Conservation (phyloP, 148 eudicot genomes). For the Nepenthes mirabilis region DNA sequence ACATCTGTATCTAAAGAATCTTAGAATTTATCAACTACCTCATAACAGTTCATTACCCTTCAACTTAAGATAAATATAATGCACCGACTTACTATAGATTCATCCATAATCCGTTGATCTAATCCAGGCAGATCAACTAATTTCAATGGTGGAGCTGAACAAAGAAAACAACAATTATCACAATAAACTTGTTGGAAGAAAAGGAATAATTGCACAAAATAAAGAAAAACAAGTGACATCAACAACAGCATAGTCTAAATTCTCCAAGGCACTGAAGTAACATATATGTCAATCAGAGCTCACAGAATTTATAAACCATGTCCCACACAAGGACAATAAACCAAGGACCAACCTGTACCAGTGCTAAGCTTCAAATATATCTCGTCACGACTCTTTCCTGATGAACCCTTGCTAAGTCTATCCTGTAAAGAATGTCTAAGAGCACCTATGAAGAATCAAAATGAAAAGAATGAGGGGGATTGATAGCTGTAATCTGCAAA, state of each 20-base stretch:
- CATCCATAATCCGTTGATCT: conserved; percentile 85
- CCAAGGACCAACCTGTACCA: conserved; percentile 48
- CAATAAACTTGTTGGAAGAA: neutral
- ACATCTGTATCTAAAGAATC: neutral
- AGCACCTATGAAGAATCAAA: conserved; percentile 51
- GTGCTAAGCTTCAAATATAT: conserved; percentile 85
- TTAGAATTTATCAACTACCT: no score
- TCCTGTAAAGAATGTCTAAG: conserved; percentile 96
- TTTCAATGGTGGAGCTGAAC: conserved; percentile 84
- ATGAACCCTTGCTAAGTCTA: conserved; percentile 65
- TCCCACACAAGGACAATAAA: no score
- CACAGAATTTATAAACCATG: no score
- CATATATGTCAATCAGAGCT: no score
- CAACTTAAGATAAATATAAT: conserved; percentile 1
- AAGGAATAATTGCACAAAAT: neutral
- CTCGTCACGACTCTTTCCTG: conserved; percentile 76
- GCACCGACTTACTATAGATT: conserved; percentile 58
- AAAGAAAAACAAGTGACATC: neutral
- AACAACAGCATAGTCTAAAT: neutral
- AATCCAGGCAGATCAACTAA: conserved; percentile 92
- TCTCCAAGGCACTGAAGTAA: neutral
- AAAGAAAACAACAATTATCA: conserved; percentile 4
- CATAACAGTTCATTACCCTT: no score
- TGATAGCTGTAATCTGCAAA: neutral
- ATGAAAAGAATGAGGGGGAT: conserved; percentile 3